Evolutionary conservation across 1,139 yeast species (phyloP), one percentile per base, ranked within the genome.

Genomic region (Diutina scorzettiae): DNA sequence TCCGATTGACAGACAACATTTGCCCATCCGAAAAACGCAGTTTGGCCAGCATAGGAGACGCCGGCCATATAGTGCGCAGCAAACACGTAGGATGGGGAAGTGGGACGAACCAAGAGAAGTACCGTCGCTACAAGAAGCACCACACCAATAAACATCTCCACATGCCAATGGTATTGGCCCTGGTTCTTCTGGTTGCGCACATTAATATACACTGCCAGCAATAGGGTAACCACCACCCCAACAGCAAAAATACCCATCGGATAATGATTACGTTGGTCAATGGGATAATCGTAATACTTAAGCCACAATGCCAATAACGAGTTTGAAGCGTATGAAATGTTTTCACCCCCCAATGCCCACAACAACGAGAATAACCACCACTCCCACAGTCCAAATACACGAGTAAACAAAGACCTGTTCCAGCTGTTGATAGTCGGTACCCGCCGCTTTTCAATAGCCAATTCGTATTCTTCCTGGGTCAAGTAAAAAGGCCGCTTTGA

Each of bases 321-420:
- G 54, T 75, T 75, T 9, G 75, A 62, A 4, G 71, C 65, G 53
- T 64, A 75, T 18, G 78, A 69, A 48, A 73, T 73, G 53, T 74
- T 75, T 50, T 72, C 76, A 46, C 81, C 81, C n/a, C 77, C 80
- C 42, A 75, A 55, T 1, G 69, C 64, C 79, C 80, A 76, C 9
- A 75, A 64, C 11, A 71, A 51, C 4, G 76, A 67, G 46, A 76
- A 73, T 7, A 69, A 49, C 66, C 73, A 76, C 76, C 77, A 75
- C 50, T 72, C 77, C 81, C 81, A 76, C 43, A 66, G 63, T 2
- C 72, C 74, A 36, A 68, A 48, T 1, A 74, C 75, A 50, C 81
- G 63, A 43, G 62, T 59, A 37, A 71, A 37, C 2, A 73, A 60
- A 3, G 71, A 53, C 65, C 66, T 59, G 49, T 71, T 71, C 34